phyloP scores from a whole-genome alignment of 208 protist species.

The Trypanosoma avium region DNA sequence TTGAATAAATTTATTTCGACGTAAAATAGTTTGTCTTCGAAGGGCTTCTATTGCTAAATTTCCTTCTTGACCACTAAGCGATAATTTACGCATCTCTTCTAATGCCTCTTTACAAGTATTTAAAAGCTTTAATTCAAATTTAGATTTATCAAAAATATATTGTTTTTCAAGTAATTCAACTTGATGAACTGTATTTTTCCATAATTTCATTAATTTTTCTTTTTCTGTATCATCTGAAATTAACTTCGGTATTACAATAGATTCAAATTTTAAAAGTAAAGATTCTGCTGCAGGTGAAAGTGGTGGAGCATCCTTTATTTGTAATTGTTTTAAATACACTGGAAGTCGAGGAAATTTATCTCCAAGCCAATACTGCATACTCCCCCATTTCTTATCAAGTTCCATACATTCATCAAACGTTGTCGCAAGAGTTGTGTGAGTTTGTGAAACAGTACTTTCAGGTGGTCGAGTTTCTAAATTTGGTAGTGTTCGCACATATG shows the following conservation, averaged over 20 bases:
- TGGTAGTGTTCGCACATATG: slow-evolving; percentile 74
- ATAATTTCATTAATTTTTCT: slow-evolving; percentile 34
- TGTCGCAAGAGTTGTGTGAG: slow-evolving; percentile 31
- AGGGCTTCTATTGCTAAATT: slow-evolving; percentile 75
- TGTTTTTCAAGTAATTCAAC: slow-evolving; percentile 30
- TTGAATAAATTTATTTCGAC: slow-evolving; percentile 61
- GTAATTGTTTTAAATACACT: slow-evolving; percentile 50
- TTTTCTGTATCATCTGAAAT: slow-evolving; percentile 15
- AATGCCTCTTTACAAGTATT: slow-evolving; percentile 10
- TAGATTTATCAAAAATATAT: slow-evolving; percentile 51
- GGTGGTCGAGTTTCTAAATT: slow-evolving; percentile 60
- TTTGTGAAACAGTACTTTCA: slow-evolving; percentile 52
- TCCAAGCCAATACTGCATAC: slow-evolving; percentile 74
- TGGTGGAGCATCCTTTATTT: slow-evolving; percentile 43
- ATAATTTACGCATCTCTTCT: slow-evolving; percentile 9
- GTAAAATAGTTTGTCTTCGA: slow-evolving; percentile 52
- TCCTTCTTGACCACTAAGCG: slow-evolving; percentile 44
- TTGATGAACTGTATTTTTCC: slow-evolving; percentile 36
- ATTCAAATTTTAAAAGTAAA: slow-evolving; percentile 55
- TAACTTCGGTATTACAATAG: slow-evolving; percentile 44
- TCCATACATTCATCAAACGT: slow-evolving; percentile 47
- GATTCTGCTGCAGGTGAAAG: slow-evolving; percentile 60
- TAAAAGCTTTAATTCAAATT: slow-evolving; percentile 47
- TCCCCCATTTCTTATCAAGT: slow-evolving; percentile 45
- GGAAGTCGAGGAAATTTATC: slow-evolving; percentile 58